Percentiles rank a stretch among this genome's conserved stretches.
Conservation (phyloP, 495 filamentous ascomycete species). For the Annulohypoxylon moriforme region DNA sequence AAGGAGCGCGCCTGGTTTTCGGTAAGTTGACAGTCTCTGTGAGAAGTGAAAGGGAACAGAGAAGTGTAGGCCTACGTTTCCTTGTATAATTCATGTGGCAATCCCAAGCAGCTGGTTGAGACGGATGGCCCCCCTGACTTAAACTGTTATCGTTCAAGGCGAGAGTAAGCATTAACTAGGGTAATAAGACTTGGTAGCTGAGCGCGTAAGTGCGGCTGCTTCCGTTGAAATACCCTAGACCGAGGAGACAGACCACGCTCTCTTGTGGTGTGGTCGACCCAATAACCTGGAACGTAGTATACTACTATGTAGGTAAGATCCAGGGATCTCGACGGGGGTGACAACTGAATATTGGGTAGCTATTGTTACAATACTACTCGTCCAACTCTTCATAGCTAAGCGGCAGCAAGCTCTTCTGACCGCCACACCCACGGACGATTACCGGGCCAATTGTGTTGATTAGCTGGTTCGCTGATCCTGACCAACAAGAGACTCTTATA, state of each 20-base stretch:
- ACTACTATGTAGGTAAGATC: slow-evolving; percentile 22
- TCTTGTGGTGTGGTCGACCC: slow-evolving; percentile 30
- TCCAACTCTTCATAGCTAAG: slow-evolving; percentile 21
- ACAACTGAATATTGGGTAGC: slow-evolving; percentile 28
- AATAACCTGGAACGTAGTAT: slow-evolving; percentile 33
- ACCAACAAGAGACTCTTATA: slow-evolving; percentile 28
- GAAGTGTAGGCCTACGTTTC: slow-evolving; percentile 45
- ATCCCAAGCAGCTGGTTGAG: slow-evolving; percentile 28
- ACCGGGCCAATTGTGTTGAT: slow-evolving; percentile 37
- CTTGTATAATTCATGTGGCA: slow-evolving; percentile 52
- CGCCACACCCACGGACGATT: slow-evolving; percentile 33
- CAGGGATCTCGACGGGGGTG: slow-evolving; percentile 23
- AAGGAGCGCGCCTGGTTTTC: slow-evolving; percentile 47
- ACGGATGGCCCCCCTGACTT: slow-evolving; percentile 34
- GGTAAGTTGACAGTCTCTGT: slow-evolving; percentile 30
- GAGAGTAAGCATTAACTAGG: slow-evolving; percentile 40
- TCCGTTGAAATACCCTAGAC: slow-evolving; percentile 42
- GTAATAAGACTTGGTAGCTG: slow-evolving; percentile 17
- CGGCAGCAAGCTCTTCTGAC: slow-evolving; percentile 31
- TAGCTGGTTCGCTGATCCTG: slow-evolving; percentile 23
- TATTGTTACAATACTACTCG: slow-evolving; percentile 31
- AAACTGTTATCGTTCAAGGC: slow-evolving; percentile 32
- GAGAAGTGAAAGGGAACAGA: slow-evolving; percentile 10
- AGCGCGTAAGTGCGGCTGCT: slow-evolving; percentile 42
- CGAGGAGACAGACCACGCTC: slow-evolving; percentile 12